Conservation (phyloP, 441 rosid species). For the Eruca vesicaria region DNA sequence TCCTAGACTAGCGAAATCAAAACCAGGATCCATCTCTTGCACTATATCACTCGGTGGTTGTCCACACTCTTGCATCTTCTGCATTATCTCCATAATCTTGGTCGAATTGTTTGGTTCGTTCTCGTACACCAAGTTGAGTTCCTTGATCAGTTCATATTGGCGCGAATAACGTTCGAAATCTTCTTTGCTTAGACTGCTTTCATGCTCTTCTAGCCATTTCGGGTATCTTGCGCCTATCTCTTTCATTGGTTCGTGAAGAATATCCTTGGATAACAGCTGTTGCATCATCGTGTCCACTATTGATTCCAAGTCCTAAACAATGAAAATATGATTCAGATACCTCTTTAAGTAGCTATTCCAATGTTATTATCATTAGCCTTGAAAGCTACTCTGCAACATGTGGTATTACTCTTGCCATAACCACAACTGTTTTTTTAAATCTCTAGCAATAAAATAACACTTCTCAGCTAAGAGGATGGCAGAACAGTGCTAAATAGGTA, state of each 20-base stretch:
- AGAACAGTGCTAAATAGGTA: background rate
- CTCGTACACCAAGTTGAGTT: slow-evolving; percentile 83
- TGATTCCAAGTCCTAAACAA: slow-evolving; percentile 78
- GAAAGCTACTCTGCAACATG: background rate
- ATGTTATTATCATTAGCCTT: background rate
- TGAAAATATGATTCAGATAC: background rate
- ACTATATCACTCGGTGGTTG: slow-evolving; percentile 94
- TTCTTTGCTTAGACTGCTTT: slow-evolving; percentile 54
- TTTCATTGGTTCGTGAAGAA: slow-evolving; percentile 94
- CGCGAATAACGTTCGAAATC: slow-evolving; percentile 64
- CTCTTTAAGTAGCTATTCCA: background rate
- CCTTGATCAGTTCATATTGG: slow-evolving; percentile 73
- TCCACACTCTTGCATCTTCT: slow-evolving; percentile 99
- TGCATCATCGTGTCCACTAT: slow-evolving; percentile 98
- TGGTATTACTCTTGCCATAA: background rate
- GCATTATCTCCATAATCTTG: slow-evolving; percentile 90
- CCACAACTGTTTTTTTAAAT: background rate
- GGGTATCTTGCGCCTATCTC: slow-evolving; percentile 95
- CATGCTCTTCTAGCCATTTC: slow-evolving; percentile 86
- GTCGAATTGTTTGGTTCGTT: slow-evolving; percentile 66
- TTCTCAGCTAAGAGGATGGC: background rate
- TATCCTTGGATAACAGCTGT: slow-evolving; percentile 90
- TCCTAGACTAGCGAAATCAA: slow-evolving; percentile 72
- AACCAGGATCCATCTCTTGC: slow-evolving; percentile 86
- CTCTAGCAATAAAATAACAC: no score